Base-by-base conservation (phyloP, 352 stramenopile genomes). In the Saprolegnia diclina region DNA sequence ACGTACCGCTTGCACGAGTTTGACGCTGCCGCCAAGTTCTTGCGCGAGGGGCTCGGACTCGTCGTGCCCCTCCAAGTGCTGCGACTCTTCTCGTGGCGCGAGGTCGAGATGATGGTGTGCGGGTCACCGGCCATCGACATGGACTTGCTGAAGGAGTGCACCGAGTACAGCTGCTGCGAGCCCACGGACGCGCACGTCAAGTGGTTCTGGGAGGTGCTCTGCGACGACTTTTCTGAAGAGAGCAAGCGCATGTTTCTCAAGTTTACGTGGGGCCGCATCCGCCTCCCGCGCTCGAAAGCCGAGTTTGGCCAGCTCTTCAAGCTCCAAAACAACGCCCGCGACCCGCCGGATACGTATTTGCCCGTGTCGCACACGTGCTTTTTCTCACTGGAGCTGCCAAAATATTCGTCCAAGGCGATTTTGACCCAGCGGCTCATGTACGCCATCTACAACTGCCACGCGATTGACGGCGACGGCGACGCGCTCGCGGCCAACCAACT, bases 321-420 rank as follows among this genome's bases (percentile, higher is more conserved):
- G 76, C 76, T 97, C 29, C 91, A 94, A 66, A 92, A 78, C 21
- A 95, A 91, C 68, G 87, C 77, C 62, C 91, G 85, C 35, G 74
- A 85, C 56, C 73, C 52, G 24, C 24, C 52, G 13, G 88, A 97
- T 67, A 78, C 77, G 19, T 98, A 97, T 71, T 79, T 99, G 46
- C 97, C 96, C 7, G 95, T 98, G 67, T 90, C 96, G 26, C 97
- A 98, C 70, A 99, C 97, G 22, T 99, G 97, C 74, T 99, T 99
- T 79, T 99, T 99, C 74, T 96, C 90, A 5, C 80, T 99, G 35
- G 94, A 95, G 35, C 72, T 99, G 29, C 97, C 97, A 16, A 73
- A 85, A 40, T 99, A 99, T 75, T 96, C 89, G 48, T 93, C 77
- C 53, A 73, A 87, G 35, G 65, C 77, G 29, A 80, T 95, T 6